Conservation (phyloP, 805 yeast species). For the Blastobotrys muscicola region DNA sequence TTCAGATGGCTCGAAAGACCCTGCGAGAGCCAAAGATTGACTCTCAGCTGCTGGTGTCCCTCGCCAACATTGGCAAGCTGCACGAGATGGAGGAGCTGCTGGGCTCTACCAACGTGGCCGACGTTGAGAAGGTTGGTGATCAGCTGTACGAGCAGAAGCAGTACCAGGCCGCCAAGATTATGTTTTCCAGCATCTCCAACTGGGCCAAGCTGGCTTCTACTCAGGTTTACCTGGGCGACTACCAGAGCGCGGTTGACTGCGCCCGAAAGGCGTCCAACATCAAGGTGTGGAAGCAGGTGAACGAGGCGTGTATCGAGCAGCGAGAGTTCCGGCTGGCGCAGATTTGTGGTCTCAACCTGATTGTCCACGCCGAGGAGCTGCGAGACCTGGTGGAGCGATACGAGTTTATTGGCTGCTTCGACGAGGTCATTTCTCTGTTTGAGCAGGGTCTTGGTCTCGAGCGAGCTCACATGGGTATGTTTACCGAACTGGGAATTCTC, state of each 20-base stretch:
- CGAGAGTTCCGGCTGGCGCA: slow-evolving; percentile 95
- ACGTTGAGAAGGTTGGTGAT: slow-evolving; percentile 87
- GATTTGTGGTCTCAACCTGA: slow-evolving; percentile 94
- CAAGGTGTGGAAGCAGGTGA: slow-evolving; percentile 94
- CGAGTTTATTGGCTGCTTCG: slow-evolving; percentile 84
- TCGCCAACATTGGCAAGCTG: slow-evolving; percentile 68
- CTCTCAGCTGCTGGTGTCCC: slow-evolving; percentile 81
- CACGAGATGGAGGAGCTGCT: slow-evolving; percentile 79
- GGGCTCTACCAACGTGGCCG: slow-evolving; percentile 85
- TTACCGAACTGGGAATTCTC: slow-evolving; percentile 86
- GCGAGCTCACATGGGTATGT: slow-evolving; percentile 99
- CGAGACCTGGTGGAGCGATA: slow-evolving; percentile 81
- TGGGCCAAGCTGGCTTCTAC: slow-evolving; percentile 97
- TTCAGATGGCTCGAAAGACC: slow-evolving; percentile 85
- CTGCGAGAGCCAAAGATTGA: slow-evolving; percentile 88
- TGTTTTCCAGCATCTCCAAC: slow-evolving; percentile 79
- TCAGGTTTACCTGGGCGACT: slow-evolving; percentile 81
- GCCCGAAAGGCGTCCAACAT: slow-evolving; percentile 96
- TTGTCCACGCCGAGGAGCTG: slow-evolving; percentile 95
- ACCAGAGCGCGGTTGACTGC: slow-evolving; percentile 95
- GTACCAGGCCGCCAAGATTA: slow-evolving; percentile 86
- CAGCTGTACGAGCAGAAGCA: slow-evolving; percentile 69
- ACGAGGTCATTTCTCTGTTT: slow-evolving; percentile 81
- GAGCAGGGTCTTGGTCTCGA: slow-evolving; percentile 95
- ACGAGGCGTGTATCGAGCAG: slow-evolving; percentile 91